phyloP scores from a whole-genome alignment of 2,329 filamentous ascomycete species.

The Pseudogymnoascus sp. region DNA sequence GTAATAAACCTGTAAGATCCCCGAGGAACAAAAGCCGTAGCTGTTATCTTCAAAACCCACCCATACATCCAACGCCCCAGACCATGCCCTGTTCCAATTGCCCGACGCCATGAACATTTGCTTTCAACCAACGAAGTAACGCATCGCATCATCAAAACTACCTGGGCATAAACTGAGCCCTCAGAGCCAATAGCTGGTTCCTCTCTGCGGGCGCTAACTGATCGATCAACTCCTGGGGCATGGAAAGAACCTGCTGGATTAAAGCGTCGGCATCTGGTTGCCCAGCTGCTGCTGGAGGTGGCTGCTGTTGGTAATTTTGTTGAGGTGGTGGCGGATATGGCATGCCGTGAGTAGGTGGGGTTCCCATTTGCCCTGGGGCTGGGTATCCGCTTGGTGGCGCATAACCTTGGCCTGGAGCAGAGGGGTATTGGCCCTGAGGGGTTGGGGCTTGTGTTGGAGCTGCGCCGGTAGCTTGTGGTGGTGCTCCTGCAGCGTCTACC shows the following conservation, averaged over 20 bases:
- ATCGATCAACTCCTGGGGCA: constrained; percentile 75
- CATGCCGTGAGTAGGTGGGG: constrained; percentile 40
- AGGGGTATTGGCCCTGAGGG: constrained; percentile 23
- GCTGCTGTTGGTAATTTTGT: constrained; percentile 36
- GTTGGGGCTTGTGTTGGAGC: neutral
- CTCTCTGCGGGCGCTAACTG: constrained; percentile 67
- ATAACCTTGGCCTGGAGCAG: constrained; percentile 30
- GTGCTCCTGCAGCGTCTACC: constrained; percentile 48
- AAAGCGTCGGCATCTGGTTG: constrained; percentile 61
- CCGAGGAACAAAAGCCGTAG: neutral
- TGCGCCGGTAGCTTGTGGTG: constrained; percentile 2
- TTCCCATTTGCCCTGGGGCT: constrained; percentile 30
- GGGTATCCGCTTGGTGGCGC: constrained; percentile 33
- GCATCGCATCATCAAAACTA: neutral
- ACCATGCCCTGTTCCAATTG: constrained; percentile 3
- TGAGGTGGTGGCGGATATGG: constrained; percentile 35
- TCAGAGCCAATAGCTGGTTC: constrained; percentile 70
- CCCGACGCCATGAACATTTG: neutral
- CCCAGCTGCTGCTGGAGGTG: constrained; percentile 31
- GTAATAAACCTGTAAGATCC: neutral
- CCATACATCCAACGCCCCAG: constrained; percentile 1
- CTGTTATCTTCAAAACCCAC: neutral
- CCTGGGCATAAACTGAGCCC: constrained; percentile 49
- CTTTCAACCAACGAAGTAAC: neutral
- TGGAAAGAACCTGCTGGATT: constrained; percentile 71